Base-by-base conservation (phyloP, 2,329 filamentous ascomycete genomes). In the Fusarium nygamai region DNA sequence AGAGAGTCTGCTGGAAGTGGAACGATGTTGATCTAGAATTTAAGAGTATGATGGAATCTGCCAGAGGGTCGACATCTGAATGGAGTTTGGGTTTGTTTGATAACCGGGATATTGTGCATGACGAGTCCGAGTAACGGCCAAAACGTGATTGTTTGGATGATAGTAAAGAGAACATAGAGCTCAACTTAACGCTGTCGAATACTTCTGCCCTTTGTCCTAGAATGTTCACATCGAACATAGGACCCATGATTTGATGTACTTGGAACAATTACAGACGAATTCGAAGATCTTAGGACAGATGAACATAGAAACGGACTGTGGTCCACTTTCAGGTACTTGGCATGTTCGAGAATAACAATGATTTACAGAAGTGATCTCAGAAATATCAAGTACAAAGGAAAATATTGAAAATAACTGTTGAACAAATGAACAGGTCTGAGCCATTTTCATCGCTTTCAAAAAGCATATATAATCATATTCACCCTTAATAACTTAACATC, bases 31-130 rank as follows among this genome's bases (percentile, higher is more conserved):
- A 7, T 27, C 14, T 59, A 50, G 14, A 8, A 1, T 14, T 6
- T 0, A 6, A 5, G 9, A 33, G 8, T 3, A 20, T n/a, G 22
- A 13, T 20, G 0, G 3, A 24, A 2, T 13, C 0, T n/a, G 0
- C n/a, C 9, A 20, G 13, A 1, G 3, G 1, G 12, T 2, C 3
- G 6, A 10, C 0, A 19, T 11, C 10, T 29, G 6, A 10, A 14
- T 19, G 5, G 34, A 19, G 2, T 17, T 29, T 20, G 12, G 12
- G 13, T 16, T 16, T 27, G n/a, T 27, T n/a, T 0, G 8, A 13
- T 7, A 19, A 8, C 3, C 6, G 2, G 14, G 8, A 17, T 5
- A n/a, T n/a, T 3, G 11, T 4, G 14, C 8, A 13, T 29, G 8
- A n/a, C 6, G 2, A 19, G 34, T 19, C 1, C 0, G 3, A 38